Conservation (phyloP, 2,329 filamentous ascomycete species). For the Drechmeria coniospora region DNA sequence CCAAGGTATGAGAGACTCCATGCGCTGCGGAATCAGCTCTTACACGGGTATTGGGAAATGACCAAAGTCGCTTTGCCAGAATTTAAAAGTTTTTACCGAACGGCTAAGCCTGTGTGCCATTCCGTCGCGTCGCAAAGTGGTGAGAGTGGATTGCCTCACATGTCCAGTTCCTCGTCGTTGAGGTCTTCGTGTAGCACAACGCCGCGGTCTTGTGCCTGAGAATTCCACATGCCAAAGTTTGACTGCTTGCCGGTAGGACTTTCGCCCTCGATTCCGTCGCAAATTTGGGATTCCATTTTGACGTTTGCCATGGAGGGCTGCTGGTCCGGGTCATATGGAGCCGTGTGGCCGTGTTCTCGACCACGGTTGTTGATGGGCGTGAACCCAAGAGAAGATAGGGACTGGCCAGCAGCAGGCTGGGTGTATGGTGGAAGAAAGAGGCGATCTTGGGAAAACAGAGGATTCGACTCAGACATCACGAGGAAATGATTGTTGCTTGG, state of each 20-base stretch:
- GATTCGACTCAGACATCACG: conserved; percentile 14
- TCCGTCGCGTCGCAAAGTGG: too few relatives aligned
- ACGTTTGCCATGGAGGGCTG: conserved; percentile 4
- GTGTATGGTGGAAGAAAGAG: conserved; percentile 13
- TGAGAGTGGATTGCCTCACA: conserved; percentile 6
- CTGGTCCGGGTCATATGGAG: conserved; percentile 6
- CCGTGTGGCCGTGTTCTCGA: conserved; percentile 6
- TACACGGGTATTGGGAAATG: too few relatives aligned
- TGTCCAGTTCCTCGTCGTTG: conserved; percentile 10
- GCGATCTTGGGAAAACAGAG: conserved; percentile 18
- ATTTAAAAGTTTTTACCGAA: too few relatives aligned
- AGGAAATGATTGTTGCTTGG: conserved; percentile 12
- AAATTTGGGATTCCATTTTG: conserved; percentile 13
- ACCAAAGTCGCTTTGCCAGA: too few relatives aligned
- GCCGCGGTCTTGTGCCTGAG: conserved; percentile 8
- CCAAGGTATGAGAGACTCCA: too few relatives aligned
- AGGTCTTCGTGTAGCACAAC: conserved; percentile 10
- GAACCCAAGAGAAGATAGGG: conserved; percentile 14
- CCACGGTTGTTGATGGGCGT: conserved; percentile 14
- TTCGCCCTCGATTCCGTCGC: conserved; percentile 9
- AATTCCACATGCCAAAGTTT: conserved; percentile 9
- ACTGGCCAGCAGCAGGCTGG: conserved; percentile 8
- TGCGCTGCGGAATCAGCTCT: too few relatives aligned
- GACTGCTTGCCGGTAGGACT: conserved; percentile 11
- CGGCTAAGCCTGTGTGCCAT: too few relatives aligned